Evolutionary conservation across 2,329 filamentous ascomycete genomes (phyloP).

Genomic region (Trichoderma semiorbis): DNA sequence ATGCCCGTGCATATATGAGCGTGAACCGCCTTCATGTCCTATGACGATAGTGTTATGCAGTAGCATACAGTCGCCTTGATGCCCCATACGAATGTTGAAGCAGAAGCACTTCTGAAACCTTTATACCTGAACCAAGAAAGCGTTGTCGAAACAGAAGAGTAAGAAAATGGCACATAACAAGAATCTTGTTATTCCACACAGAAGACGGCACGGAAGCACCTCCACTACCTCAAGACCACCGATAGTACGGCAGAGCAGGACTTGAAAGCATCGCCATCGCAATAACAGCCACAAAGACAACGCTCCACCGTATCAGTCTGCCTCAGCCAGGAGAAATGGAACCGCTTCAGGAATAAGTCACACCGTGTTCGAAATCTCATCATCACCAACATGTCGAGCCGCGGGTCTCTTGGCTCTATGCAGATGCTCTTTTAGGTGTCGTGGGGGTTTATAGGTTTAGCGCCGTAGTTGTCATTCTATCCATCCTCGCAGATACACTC

Average conservation of each 20-base stretch:
- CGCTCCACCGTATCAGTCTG: background rate
- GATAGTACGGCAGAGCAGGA: background rate
- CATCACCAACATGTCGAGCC: background rate
- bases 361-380: background rate
- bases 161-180: background rate
- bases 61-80: too few species aligned
- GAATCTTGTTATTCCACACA: background rate
- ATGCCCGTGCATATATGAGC: background rate
- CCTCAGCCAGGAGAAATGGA: background rate
- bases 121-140: background rate
- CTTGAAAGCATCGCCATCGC: background rate
- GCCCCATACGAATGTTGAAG: background rate
- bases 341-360: background rate
- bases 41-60: background rate
- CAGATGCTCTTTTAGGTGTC: background rate
- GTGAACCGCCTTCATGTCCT: background rate
- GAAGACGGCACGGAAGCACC: background rate
- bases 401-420: background rate
- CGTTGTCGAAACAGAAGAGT: background rate
- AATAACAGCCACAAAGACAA: background rate
- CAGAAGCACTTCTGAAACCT: background rate
- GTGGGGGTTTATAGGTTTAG: background rate
- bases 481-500: background rate
- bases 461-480: background rate
- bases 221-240: background rate